Evolutionary conservation across 1,284 basidiomycete species (phyloP).

Genomic region (Earliella scabrosa): DNA sequence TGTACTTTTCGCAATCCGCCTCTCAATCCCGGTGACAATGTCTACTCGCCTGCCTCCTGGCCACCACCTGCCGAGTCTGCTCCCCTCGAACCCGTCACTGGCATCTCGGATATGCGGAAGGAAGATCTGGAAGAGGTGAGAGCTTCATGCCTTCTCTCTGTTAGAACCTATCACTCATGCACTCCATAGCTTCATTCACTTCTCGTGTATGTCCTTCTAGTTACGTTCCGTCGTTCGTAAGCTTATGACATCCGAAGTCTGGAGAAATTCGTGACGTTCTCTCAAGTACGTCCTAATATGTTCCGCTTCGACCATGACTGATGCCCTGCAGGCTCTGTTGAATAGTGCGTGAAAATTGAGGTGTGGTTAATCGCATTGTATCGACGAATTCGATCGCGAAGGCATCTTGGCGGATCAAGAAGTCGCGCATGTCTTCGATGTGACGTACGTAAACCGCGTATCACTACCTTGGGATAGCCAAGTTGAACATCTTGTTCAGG

Average conservation of each 20-base stretch:
- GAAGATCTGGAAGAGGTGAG: constrained; percentile 50
- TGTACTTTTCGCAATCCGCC: constrained; percentile 50
- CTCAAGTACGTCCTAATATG: too few species aligned
- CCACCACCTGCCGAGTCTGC: constrained; percentile 20
- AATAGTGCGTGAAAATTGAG: constrained; percentile 45
- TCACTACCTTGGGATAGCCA: background rate
- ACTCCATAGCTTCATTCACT: constrained; percentile 58
- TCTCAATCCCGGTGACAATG: constrained; percentile 41
- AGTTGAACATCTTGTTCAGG: constrained; percentile 29
- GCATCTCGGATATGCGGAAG: constrained; percentile 34
- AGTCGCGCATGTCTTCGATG: constrained; percentile 54
- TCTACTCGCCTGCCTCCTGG: constrained; percentile 41
- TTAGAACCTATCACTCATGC: background rate
- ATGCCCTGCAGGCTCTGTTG: constrained; percentile 59
- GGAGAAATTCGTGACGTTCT: constrained; percentile 69
- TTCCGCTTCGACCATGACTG: too few species aligned
- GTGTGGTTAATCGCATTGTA: too few species aligned
- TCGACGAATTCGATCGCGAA: too few species aligned
- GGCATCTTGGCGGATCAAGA: constrained; percentile 53
- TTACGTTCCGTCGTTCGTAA: background rate
- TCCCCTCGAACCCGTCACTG: constrained; percentile 10
- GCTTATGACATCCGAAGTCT: constrained; percentile 41
- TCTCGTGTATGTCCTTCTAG: constrained; percentile 51
- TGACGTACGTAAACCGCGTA: constrained; percentile 57
- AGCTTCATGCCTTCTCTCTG: background rate